Evolutionary conservation across 805 yeast species (phyloP).

Genomic region (Candida ficus): DNA sequence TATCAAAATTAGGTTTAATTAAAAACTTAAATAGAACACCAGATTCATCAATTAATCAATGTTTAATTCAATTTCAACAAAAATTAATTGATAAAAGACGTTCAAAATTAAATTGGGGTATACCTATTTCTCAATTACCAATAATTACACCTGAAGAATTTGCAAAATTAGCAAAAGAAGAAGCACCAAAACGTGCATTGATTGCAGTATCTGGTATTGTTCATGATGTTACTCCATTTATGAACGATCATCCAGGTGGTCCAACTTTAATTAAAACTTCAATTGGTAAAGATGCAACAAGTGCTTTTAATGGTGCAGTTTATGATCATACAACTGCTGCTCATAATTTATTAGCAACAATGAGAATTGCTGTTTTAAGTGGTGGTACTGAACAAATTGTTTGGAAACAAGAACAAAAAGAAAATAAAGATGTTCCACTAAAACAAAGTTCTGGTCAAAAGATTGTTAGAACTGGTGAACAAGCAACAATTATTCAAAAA

Average conservation of each 20-base stretch:
- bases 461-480: slow-evolving; percentile 58
- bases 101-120: slow-evolving; percentile 86
- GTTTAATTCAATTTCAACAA: slow-evolving; percentile 78
- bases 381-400: slow-evolving; percentile 78
- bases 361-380: slow-evolving; percentile 85
- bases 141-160: slow-evolving; percentile 53
- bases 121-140: slow-evolving; percentile 85
- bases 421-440: slow-evolving; percentile 58
- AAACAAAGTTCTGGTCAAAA: slow-evolving; percentile 49
- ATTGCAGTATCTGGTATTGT: slow-evolving; percentile 87
- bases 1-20: slow-evolving; percentile 53
- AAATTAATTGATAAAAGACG: slow-evolving; percentile 71
- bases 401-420: slow-evolving; percentile 69
- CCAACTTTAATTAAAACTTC: slow-evolving; percentile 70
- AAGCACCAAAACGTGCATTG: slow-evolving; percentile 51
- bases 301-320: slow-evolving; percentile 93
- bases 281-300: slow-evolving; percentile 89
- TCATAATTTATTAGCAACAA: slow-evolving; percentile 81
- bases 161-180: slow-evolving; percentile 31
- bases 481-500: slow-evolving; percentile 42
- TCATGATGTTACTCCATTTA: slow-evolving; percentile 88
- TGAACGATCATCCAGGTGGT: slow-evolving; percentile 94
- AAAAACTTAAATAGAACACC: slow-evolving; percentile 46
- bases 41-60: slow-evolving; percentile 51
- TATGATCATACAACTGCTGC: slow-evolving; percentile 93